Conservation (phyloP, 306 rosid genomes). For the Vigna radiata region DNA sequence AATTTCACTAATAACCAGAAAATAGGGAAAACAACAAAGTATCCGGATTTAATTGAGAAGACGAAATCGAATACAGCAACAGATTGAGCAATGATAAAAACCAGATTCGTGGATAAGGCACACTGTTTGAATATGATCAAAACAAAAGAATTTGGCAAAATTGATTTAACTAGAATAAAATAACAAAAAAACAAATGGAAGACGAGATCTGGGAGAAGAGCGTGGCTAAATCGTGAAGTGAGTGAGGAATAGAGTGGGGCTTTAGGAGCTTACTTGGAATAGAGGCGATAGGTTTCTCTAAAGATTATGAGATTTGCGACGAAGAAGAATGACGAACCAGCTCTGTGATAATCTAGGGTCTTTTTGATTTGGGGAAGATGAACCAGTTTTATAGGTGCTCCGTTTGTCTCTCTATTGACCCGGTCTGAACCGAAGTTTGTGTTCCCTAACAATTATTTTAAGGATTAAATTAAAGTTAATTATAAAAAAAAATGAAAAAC, state of each 20-base stretch:
- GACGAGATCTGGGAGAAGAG: constrained; percentile 35
- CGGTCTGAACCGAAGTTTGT: background rate
- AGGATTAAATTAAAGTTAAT: no score
- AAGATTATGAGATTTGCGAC: constrained; percentile 34
- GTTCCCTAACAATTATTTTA: background rate
- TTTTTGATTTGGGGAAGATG: background rate
- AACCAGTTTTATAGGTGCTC: constrained; percentile 1
- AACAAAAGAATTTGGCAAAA: background rate
- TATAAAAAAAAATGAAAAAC: no score
- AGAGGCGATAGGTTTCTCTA: background rate
- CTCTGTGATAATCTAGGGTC: background rate
- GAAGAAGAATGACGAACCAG: background rate
- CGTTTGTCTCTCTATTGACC: background rate
- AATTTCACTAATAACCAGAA: background rate
- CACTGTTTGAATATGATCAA: background rate
- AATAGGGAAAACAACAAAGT: background rate
- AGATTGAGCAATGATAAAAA: background rate
- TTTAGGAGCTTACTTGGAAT: constrained; percentile 35
- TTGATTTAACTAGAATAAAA: background rate
- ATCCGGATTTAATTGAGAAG: background rate
- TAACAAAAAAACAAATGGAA: background rate
- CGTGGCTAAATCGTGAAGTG: background rate
- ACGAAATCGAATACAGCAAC: background rate
- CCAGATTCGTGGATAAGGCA: background rate
- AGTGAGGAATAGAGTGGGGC: background rate